phyloP scores from a whole-genome alignment of 129 eudicot species.

The Oenanthe sinensis region DNA sequence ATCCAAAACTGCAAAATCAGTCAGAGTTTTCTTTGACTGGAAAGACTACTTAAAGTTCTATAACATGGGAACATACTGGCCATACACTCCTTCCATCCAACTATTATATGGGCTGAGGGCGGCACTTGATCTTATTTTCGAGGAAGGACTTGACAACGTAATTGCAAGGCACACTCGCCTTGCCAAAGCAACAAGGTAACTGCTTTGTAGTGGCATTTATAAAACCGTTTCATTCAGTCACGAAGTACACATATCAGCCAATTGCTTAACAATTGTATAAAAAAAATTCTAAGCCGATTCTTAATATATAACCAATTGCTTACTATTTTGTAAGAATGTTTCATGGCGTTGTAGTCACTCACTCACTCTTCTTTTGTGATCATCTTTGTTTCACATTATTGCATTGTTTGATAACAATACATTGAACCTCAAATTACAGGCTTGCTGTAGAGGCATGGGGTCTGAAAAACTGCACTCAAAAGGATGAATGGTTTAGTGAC shows the following conservation, averaged over 20 bases:
- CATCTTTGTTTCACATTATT: neutral
- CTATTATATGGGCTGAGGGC: slow-evolving; percentile 85
- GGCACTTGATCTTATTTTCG: slow-evolving; percentile 89
- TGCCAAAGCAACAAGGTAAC: slow-evolving; percentile 77
- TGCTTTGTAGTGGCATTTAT: neutral
- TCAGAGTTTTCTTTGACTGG: slow-evolving; percentile 96
- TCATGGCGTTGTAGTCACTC: neutral
- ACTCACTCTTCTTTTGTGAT: neutral
- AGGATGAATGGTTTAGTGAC: slow-evolving; percentile 95
- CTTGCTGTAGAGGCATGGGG: slow-evolving; percentile 99
- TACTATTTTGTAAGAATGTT: neutral
- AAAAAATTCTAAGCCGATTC: neutral
- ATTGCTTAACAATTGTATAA: neutral
- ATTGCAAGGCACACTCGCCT: slow-evolving; percentile 90
- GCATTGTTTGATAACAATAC: neutral
- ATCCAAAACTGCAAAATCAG: slow-evolving; percentile 72
- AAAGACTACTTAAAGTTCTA: slow-evolving; percentile 92
- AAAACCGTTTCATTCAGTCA: neutral
- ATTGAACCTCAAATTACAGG: slow-evolving; percentile 26
- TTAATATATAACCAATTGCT: neutral
- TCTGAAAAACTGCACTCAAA: slow-evolving; percentile 86
- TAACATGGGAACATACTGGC: slow-evolving; percentile 93
- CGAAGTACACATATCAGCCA: neutral
- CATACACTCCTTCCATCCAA: slow-evolving; percentile 97
- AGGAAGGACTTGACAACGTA: slow-evolving; percentile 96